Percentiles rank a stretch among this genome's conserved stretches.
These are phyloP conservation scores for Russula brevipes DNA, from an alignment of 768 basidiomycete genomes.

Conservation along the genomic window DNA sequence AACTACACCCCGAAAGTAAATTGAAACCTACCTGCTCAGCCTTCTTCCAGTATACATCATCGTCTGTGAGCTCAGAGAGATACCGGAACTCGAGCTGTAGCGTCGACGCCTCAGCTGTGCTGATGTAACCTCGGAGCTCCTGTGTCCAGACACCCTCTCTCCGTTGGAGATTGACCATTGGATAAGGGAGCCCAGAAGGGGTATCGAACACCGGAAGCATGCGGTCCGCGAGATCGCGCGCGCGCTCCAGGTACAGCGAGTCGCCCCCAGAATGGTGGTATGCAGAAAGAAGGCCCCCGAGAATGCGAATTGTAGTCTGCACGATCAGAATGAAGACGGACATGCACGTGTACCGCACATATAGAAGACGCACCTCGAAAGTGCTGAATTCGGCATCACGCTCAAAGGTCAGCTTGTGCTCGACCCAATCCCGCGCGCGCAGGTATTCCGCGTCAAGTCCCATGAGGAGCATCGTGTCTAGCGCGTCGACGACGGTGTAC, in stretches of 20 bases:
- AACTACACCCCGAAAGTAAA: background rate
- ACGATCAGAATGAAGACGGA: background rate
- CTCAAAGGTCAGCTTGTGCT: constrained; percentile 63
- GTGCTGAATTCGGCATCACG: constrained; percentile 76
- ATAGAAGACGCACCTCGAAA: constrained; percentile 65
- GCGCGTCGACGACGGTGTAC: constrained; percentile 81
- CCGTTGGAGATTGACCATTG: constrained; percentile 67
- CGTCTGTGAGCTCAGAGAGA: constrained; percentile 70
- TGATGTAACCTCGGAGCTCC: constrained; percentile 58
- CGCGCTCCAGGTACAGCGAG: constrained; percentile 64
- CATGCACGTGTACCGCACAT: background rate
- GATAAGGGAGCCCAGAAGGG: constrained; percentile 72
- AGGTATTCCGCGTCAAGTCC: constrained; percentile 73
- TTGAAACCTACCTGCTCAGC: constrained; percentile 56
- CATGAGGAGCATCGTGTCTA: constrained; percentile 87
- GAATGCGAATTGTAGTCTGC: constrained; percentile 86
- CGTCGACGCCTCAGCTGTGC: constrained; percentile 83
- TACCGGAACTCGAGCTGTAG: constrained; percentile 90
- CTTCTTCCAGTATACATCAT: constrained; percentile 75
- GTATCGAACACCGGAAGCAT: constrained; percentile 81
- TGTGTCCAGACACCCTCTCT: constrained; percentile 54
- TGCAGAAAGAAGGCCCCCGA: constrained; percentile 86
- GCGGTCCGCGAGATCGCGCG: constrained; percentile 80
- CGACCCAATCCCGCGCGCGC: constrained; percentile 75
- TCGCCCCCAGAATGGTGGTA: constrained; percentile 72